Base-by-base conservation (phyloP, 179 eudicot species). In the Camellia oleifera region DNA sequence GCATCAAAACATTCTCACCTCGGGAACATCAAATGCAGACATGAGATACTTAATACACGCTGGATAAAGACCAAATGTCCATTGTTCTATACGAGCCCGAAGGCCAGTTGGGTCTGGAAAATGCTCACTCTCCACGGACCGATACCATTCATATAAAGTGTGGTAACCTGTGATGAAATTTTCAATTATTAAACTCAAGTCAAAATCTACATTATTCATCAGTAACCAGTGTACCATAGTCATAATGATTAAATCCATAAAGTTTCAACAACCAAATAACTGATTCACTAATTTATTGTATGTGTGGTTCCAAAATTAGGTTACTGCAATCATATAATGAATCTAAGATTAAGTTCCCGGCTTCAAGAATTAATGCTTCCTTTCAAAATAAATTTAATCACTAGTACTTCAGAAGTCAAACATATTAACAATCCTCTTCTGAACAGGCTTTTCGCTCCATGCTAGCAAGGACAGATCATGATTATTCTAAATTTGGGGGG, bases 101-200 rank as follows among this genome's bases (percentile, higher is more conserved):
- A 97, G 98, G 45, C 99, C 98, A 65, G 98, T 90, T 56, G 98
- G 99, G 78, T 97, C 99, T 13, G 99, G 99, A 83, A 97, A 97
- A 85, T 97, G 98, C 83, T 97, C 97, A 63, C 92, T 90, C 82
- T 97, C 99, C 83, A 97, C 93, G 53, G 92, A 88, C 66, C 94
- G 85, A 81, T 97, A 97, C 99, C 99, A 97, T 83, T 97, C 89
- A 70, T 97, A 97, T 58, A 97, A 83, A 69, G 97, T 94, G 86
- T 94, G 98, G 85, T 97, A 94, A 72, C 99, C 99, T 94, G 94
- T 80, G 84, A 80, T 70, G 46, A 66, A 56, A 64, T 17, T 65
- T 69, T 78, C 56, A 69, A 42, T 63, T 23, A 15, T 77, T 72
- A 77, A 97, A 93, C 15, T 97, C 92, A 75, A 52, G 57, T 72